Evolutionary conservation across 345 rosid genomes (phyloP), one percentile per base, ranked within the genome.

Genomic region (Populus simonii): DNA sequence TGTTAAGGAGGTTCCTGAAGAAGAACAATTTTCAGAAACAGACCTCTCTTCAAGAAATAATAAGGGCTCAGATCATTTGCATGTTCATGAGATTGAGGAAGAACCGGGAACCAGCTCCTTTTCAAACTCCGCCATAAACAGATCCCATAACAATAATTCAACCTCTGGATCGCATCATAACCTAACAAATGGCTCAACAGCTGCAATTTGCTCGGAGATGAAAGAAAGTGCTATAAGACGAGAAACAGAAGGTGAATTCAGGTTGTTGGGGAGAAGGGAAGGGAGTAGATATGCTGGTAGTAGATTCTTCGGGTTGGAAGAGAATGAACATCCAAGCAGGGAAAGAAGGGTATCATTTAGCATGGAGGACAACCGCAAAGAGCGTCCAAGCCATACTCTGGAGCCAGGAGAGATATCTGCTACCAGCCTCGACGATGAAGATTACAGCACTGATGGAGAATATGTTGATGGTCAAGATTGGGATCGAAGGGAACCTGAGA

Each of bases 241-340:
- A 83, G 99, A 96, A 86, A 96, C 99, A 0, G 99, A 96, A 89
- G 99, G 98, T n/a, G 97, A 92, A 63, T 96, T 96, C 82, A 85
- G 99, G 86, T 83, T 96, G 85, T 72, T 96, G 87, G 97, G 97
- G 74, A 86, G 97, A 79, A 91, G 97, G 79, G 94, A 92, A 79
- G 91, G 91, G 84, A 89, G 80, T 74, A 89, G 89, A 80, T 91
- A 80, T 78, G 83, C 78, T 59, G 97, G 92, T 75, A 89, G 95
- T 78, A 88, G 97, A 80, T 86, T 89, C 81, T 84, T 93, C 38
- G 92, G 90, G 67, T 77, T 88, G 83, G 99, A 93, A 79, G 98
- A 88, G 65, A 85, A 68, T 76, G 98, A 93, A 45, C 91, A 89
- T 80, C 88, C 94, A 3, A 93, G 94, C 87, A 84, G 88, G 81